phyloP scores from a whole-genome alignment of 768 basidiomycete genomes.

The Polyporus arcularius region DNA sequence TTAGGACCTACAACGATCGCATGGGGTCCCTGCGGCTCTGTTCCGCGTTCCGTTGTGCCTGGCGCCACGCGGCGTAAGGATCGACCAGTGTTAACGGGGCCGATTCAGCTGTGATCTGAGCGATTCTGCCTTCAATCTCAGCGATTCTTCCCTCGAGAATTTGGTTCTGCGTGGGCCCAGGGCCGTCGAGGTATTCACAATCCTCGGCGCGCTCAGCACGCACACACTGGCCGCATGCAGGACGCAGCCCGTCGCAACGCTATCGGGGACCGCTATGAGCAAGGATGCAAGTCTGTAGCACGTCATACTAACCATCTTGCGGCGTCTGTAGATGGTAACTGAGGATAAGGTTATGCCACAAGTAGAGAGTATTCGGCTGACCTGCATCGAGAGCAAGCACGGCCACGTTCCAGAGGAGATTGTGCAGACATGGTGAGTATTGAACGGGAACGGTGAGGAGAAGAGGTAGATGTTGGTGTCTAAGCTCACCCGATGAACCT shows the following conservation, averaged over 20 bases:
- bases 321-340: constrained; percentile 34
- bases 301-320: constrained; percentile 45
- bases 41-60: constrained; percentile 1
- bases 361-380: constrained; percentile 25
- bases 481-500: neutral
- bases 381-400: constrained; percentile 56
- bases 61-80: constrained; percentile 25
- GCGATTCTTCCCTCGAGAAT: constrained; percentile 56
- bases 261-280: constrained; percentile 21
- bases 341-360: neutral
- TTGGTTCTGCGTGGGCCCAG: constrained; percentile 59
- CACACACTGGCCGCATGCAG: constrained; percentile 64
- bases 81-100: constrained; percentile 27
- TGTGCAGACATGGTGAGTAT: constrained; percentile 13
- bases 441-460: neutral
- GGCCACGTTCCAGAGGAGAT: constrained; percentile 44
- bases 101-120: constrained; percentile 20
- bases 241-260: constrained; percentile 71
- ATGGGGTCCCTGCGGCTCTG: constrained; percentile 15
- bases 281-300: neutral
- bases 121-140: constrained; percentile 38
- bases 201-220: constrained; percentile 61
- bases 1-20: constrained; percentile 10
- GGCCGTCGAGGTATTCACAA: constrained; percentile 72
- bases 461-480: neutral